phyloP scores from a whole-genome alignment of 768 basidiomycete genomes.

The Butyriboletus loyo region DNA sequence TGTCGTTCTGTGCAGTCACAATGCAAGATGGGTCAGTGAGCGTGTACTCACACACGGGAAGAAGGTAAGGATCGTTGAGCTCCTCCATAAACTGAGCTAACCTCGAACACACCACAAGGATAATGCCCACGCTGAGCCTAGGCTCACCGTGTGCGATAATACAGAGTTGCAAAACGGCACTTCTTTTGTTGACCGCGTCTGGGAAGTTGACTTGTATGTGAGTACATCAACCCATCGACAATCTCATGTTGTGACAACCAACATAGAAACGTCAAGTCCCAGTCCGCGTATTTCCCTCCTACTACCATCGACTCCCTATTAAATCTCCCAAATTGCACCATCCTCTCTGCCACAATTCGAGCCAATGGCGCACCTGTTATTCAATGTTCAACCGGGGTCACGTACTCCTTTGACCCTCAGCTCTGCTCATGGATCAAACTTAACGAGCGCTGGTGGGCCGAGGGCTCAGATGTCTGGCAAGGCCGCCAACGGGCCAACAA shows the following conservation, averaged over 20 bases:
- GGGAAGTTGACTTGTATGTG: constrained; percentile 80
- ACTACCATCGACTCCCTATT: constrained; percentile 61
- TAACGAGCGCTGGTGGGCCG: constrained; percentile 80
- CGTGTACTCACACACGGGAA: constrained; percentile 81
- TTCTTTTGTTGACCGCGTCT: constrained; percentile 70
- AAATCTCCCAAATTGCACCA: constrained; percentile 50
- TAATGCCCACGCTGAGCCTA: constrained; percentile 74
- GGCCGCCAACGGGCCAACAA: constrained; percentile 56
- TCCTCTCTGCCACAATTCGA: constrained; percentile 65
- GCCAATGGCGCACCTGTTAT: constrained; percentile 80
- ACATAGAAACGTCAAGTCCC: constrained; percentile 74
- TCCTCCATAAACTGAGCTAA: neutral
- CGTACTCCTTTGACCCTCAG: constrained; percentile 73
- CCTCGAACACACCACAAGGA: constrained; percentile 39
- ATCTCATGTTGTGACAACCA: constrained; percentile 4
- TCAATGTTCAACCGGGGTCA: constrained; percentile 70
- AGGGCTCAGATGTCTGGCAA: constrained; percentile 83
- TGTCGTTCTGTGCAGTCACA: constrained; percentile 69
- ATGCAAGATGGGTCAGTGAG: constrained; percentile 77
- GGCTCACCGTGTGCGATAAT: constrained; percentile 70
- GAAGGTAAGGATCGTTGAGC: constrained; percentile 51
- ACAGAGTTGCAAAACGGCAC: constrained; percentile 56
- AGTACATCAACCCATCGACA: constrained; percentile 13
- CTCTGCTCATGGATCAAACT: constrained; percentile 72
- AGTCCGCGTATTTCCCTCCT: constrained; percentile 62